These are phyloP conservation scores for Monilinia vaccinii-corymbosi DNA, from an alignment of 2,329 filamentous ascomycete species.

Conservation along the genomic window DNA sequence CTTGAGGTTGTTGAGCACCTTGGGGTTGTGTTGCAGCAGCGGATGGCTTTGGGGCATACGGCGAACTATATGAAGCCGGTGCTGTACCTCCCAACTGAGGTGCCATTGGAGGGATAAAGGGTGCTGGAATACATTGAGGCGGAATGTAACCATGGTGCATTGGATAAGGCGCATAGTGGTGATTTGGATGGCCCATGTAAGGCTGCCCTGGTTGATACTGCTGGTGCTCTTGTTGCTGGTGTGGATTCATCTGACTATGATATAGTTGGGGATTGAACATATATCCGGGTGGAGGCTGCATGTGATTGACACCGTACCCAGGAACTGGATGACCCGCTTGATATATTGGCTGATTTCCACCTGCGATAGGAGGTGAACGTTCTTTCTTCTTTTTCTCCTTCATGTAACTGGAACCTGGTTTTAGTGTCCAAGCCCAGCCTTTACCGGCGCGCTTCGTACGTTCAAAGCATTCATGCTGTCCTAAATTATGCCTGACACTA, in stretches of 20 bases:
- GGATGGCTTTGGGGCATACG: slow-evolving; percentile 28
- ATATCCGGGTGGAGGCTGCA: slow-evolving; percentile 12
- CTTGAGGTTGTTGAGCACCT: slow-evolving; percentile 7
- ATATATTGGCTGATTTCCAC: slow-evolving; percentile 24
- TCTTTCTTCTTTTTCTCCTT: slow-evolving; percentile 42
- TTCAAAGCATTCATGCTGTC: slow-evolving; percentile 45
- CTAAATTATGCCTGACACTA: slow-evolving; percentile 53
- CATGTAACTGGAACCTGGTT: slow-evolving; percentile 43
- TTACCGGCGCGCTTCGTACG: slow-evolving; percentile 45
- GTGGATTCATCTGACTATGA: slow-evolving; percentile 17
- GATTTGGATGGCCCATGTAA: slow-evolving; percentile 17
- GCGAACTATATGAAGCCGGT: slow-evolving; percentile 27
- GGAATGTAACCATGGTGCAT: slow-evolving; percentile 6
- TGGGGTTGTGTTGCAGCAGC: slow-evolving; percentile 10
- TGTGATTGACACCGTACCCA: slow-evolving; percentile 10
- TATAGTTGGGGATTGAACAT: slow-evolving; percentile 22
- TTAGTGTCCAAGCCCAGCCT: slow-evolving; percentile 47
- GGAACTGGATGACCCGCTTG: slow-evolving; percentile 19
- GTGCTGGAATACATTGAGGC: slow-evolving; percentile 11
- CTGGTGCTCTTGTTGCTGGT: slow-evolving; percentile 5
- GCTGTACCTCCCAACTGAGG: slow-evolving; percentile 17
- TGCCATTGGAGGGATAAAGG: slow-evolving; percentile 16
- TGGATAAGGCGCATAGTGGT: slow-evolving; percentile 10
- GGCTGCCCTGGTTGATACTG: slow-evolving; percentile 18
- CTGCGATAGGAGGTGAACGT: slow-evolving; percentile 33